Conservation (phyloP, 129 eudicot species). For the Flaveria trinervia region DNA sequence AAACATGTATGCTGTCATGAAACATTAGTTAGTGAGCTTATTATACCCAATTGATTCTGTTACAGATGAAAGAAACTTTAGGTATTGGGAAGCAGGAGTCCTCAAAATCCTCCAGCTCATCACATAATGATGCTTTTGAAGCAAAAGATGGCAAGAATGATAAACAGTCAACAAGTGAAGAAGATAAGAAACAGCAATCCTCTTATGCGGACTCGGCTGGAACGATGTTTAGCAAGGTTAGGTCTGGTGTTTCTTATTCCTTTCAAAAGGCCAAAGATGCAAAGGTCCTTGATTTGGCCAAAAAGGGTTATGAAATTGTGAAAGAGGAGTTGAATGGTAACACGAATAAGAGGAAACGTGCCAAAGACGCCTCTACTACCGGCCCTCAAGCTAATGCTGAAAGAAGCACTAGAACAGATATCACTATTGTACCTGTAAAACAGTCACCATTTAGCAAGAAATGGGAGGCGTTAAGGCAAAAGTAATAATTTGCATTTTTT, state of each 20-base stretch:
- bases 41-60: slow-evolving; percentile 8
- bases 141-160: slow-evolving; percentile 38
- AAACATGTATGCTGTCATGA: background rate
- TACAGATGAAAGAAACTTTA: slow-evolving; percentile 69
- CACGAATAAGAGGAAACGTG: slow-evolving; percentile 63
- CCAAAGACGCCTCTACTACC: slow-evolving; percentile 50
- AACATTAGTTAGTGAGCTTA: background rate
- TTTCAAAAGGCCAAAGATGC: slow-evolving; percentile 79
- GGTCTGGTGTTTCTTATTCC: slow-evolving; percentile 62
- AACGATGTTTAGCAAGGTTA: slow-evolving; percentile 66
- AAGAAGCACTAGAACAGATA: slow-evolving; percentile 76
- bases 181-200: slow-evolving; percentile 58
- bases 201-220: slow-evolving; percentile 49
- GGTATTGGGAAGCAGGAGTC: slow-evolving; percentile 74
- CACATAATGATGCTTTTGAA: slow-evolving; percentile 37
- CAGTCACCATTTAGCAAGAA: slow-evolving; percentile 78
- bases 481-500: slow-evolving; percentile 39
- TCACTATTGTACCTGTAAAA: slow-evolving; percentile 70
- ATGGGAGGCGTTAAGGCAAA: slow-evolving; percentile 77
- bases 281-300: slow-evolving; percentile 74
- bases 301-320: slow-evolving; percentile 77
- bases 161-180: slow-evolving; percentile 45
- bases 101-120: slow-evolving; percentile 42
- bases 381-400: slow-evolving; percentile 58
- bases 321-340: slow-evolving; percentile 84